A percentile compares a stretch with the other conserved stretches of the same genome.
Evolutionary conservation across 768 basidiomycete genomes (phyloP).

Genomic region (Psilocybe cyanescens): DNA sequence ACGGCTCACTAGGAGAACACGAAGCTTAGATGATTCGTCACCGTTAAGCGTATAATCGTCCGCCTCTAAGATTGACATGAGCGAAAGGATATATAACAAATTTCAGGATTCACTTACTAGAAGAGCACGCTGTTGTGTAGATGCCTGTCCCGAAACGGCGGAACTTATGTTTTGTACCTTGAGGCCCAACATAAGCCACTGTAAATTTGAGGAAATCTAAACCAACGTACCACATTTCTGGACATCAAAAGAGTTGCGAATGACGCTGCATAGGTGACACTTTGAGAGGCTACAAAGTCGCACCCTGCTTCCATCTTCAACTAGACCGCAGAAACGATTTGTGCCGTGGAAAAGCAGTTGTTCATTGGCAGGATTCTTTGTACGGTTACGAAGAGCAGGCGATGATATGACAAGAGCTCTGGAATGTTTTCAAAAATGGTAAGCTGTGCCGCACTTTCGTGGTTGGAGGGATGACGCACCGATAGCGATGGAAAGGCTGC

Average conservation of each 20-base stretch:
- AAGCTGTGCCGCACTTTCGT: background rate
- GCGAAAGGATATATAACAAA: background rate
- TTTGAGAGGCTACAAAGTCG: conserved; percentile 51
- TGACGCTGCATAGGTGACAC: conserved; percentile 60
- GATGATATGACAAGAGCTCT: conserved; percentile 36
- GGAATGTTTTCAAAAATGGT: background rate
- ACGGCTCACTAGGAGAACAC: conserved; percentile 59
- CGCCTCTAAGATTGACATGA: conserved; percentile 47
- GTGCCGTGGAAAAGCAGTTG: conserved; percentile 73
- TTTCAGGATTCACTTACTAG: conserved; percentile 46
- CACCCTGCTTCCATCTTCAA: conserved; percentile 50
- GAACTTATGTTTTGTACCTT: conserved; percentile 61
- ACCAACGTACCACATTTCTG: conserved; percentile 53
- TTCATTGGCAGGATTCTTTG: conserved; percentile 48
- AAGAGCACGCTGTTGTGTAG: conserved; percentile 68
- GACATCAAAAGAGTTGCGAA: conserved; percentile 64
- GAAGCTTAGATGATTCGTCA: conserved; percentile 42
- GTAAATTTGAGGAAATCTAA: background rate
- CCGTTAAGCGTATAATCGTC: conserved; percentile 62
- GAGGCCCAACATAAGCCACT: background rate
- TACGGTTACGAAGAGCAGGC: conserved; percentile 20
- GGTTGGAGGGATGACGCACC: conserved; percentile 33
- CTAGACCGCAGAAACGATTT: conserved; percentile 57
- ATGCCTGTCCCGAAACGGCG: conserved; percentile 74
- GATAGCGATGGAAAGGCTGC: conserved; percentile 48